Evolutionary conservation across 768 basidiomycete species (phyloP), one percentile per base, ranked within the genome.

Genomic region (Lactifluus piperatus): DNA sequence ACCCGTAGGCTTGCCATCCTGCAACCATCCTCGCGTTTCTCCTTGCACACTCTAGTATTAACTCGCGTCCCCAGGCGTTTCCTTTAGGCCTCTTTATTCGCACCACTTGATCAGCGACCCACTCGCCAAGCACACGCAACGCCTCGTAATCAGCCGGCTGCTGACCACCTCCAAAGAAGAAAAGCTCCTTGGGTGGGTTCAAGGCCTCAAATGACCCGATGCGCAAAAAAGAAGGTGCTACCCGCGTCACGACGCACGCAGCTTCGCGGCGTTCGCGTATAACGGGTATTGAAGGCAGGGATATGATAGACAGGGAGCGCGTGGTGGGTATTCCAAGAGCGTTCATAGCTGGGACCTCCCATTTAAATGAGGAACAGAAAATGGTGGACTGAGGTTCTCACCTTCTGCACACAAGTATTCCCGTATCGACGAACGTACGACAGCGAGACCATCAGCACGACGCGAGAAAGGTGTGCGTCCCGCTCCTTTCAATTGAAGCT

Each of bases 351-450:
- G 62, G 1, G 16, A 24, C 47, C 9, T 22, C 55, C 16, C 18
- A 53, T 54, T 43, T 47, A 36, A 34, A 14, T 1, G 48, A 22
- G 22, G 22, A 2, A 44, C 26, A 7, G 18, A 22, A 56, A 20
- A 45, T 18, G 44, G 34, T 34, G 16, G 22, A 22, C 20, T n/a
- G 52, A 22, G 36, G 43, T 32, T 68, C 73, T 59, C 63, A 84
- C 89, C 91, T 85, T 98, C 95, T 2, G 91, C 88, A 44, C 91
- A 88, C 9, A 98, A 81, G 66, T 85, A 98, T 73, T 98, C 97
- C 48, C 95, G 85, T 29, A 98, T 85, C 5, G 92, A 94, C 43
- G 91, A 94, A 27, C 97, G 85, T n/a, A 94, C 72, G 3, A 97
- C 95, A 0, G 97, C 97, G 18, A 99, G 78, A 0, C 97, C 97